Evolutionary conservation across 371 early-diverging fungal species (phyloP), one percentile per base, ranked within the genome.

Genomic region (Rhizoclosmatium hyalinum): DNA sequence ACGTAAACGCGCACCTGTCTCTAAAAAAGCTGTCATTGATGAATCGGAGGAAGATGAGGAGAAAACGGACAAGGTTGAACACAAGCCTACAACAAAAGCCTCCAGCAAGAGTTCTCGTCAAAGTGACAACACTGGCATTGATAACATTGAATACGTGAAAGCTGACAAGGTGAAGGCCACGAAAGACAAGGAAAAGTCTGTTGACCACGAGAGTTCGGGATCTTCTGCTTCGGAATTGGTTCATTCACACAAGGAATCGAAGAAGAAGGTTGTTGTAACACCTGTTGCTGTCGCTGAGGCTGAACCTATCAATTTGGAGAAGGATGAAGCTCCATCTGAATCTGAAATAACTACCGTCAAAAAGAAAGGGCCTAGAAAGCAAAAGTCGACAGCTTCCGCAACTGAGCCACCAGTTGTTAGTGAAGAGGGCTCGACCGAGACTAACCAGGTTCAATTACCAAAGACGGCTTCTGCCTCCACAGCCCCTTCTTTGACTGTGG

Each of bases 31-130:
- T 3, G 55, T 32, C 12, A n/a, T 32, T 67, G 67, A 47, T 12
- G 69, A 68, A 56, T 66, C 66, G 19, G 66, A 66, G 10, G 66
- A 66, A 19, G 66, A 66, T 12, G 43, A 50, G 50, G 66, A 47
- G 53, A 50, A 19, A 21, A 8, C 32, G 32, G 32, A 32, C 14
- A 60, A 8, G 10, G 61, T n/a, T 10, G 8, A 19, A 14, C 14
- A 60, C 61, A n/a, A 24, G 10, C 61, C 14, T 10, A 19, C 61
- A 8, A 14, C n/a, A 14, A 14, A 60, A 60, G 19, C n/a, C n/a
- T 10, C 14, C 61, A 14, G 8, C 10, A 60, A 60, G 24, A 60
- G 24, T 60, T 19, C 32, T 32, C 32, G 55, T n/a, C 3, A 21
- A 55, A 24, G 14, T 60, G 61, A 60, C 19, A 60, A 24, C 24